Evolutionary conservation across 257 asterid species (phyloP).

Genomic region (Solanum dulcamara): DNA sequence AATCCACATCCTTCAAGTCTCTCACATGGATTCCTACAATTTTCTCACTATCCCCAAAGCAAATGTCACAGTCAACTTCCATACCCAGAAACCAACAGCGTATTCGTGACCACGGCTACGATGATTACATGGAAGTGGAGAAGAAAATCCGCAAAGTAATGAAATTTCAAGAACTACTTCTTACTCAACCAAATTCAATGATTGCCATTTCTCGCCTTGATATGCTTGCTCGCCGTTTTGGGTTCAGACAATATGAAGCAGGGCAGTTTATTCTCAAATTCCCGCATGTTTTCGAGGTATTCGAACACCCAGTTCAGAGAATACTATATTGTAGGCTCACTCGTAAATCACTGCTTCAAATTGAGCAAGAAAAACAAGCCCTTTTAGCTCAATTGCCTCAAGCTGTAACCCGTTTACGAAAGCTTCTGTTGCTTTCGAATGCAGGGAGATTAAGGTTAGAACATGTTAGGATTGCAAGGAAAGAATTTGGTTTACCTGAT

Average conservation of each 20-base stretch:
- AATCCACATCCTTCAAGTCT: not conserved
- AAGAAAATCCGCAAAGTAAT: conserved; percentile 65
- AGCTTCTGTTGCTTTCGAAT: conserved; percentile 55
- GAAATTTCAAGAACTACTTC: conserved; percentile 62
- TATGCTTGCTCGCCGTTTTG: conserved; percentile 50
- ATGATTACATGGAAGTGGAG: conserved; percentile 75
- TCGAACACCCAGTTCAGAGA: conserved; percentile 89
- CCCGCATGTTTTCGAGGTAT: conserved; percentile 77
- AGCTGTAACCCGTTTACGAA: conserved; percentile 51
- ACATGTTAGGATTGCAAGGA: conserved; percentile 73
- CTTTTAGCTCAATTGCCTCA: conserved; percentile 52
- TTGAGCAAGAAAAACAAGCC: conserved; percentile 54
- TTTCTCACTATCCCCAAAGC: conserved; percentile 3
- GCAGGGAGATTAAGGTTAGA: conserved; percentile 67
- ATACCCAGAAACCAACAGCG: conserved; percentile 68
- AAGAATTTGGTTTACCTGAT: conserved; percentile 73
- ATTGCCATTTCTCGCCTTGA: conserved; percentile 57
- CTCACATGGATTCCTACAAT: not conserved
- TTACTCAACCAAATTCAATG: conserved; percentile 50
- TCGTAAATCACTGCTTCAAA: conserved; percentile 50
- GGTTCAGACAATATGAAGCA: conserved; percentile 61
- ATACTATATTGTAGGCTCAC: conserved; percentile 61
- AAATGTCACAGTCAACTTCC: conserved; percentile 72
- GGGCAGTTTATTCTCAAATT: conserved; percentile 68
- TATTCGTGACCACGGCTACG: conserved; percentile 75